phyloP scores from a whole-genome alignment of 2,329 filamentous ascomycete species.

The Drechslera avenae region DNA sequence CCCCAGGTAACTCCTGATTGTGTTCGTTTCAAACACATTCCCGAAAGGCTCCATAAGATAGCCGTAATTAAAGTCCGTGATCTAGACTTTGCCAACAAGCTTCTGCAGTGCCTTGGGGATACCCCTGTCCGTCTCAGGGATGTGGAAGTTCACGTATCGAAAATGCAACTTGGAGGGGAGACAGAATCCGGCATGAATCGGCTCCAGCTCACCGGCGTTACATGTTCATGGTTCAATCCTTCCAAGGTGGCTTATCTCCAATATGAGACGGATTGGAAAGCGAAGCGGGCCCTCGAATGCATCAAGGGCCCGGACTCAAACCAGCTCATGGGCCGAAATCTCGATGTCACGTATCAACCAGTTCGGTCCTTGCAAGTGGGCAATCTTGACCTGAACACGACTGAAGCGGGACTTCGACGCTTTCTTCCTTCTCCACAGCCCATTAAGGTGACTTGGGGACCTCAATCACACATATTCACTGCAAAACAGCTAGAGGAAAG shows the following conservation, averaged over 20 bases:
- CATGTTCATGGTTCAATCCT: slow-evolving; percentile 15
- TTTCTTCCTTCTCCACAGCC: slow-evolving; percentile 5
- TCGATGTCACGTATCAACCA: not conserved
- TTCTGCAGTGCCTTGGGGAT: not conserved
- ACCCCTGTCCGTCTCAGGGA: not conserved
- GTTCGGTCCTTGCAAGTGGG: not conserved
- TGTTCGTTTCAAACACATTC: not conserved
- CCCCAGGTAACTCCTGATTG: not conserved
- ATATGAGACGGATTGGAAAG: not conserved
- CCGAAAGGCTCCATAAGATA: not conserved
- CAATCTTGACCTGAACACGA: not conserved
- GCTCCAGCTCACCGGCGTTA: slow-evolving; percentile 21
- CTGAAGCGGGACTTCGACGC: not conserved
- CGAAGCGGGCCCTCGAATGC: not conserved
- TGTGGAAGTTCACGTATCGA: not conserved
- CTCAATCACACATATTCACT: not conserved
- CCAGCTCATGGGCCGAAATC: not conserved
- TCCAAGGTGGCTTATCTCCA: slow-evolving; percentile 1
- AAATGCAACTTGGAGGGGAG: slow-evolving; percentile 3
- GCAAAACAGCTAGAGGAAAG: not conserved
- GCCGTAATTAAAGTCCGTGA: not conserved
- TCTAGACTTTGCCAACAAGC: slow-evolving; percentile 1
- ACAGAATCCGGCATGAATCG: slow-evolving; percentile 18
- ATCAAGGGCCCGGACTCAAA: not conserved
- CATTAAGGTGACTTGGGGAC: not conserved